Evolutionary conservation across 1,284 basidiomycete genomes (phyloP), one percentile per base, ranked within the genome.

Genomic region (Sanghuangporus sanghuang): DNA sequence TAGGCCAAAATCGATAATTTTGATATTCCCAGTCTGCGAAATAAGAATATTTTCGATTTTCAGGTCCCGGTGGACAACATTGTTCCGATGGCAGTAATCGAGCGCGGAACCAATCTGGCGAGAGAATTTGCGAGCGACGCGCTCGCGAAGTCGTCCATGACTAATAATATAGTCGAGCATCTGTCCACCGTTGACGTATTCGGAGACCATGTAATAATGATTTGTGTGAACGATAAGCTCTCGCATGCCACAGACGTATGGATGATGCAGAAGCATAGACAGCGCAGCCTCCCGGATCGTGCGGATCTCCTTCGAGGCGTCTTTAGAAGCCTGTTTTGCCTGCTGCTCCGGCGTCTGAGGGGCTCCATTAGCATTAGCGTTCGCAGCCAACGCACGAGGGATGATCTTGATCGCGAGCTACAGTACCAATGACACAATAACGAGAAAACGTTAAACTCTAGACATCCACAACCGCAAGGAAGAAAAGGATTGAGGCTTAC

Each of bases 11-110:
- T 99, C 96, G 75, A 99, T 99, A 67, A 99, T 98, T 81, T 99
- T 99, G 83, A 98, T 98, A 77, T 98, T 98, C 12, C 96, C 96
- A 0, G 93, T 94, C 69, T 97, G 95, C 1, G 95, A 98, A 70
- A 99, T 98, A 71, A 99, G 89, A 71, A 99, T 99, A 77, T 98
- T 99, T 77, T 99, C 95, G 72, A 99, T 99, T 82, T 99, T 99
- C 68, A 99, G 86, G 78, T 99, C 93, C 68, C 96, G 90, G 75
- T 99, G 97, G 4, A 99, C 96, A 70, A 99, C 95, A 70, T 89
- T 96, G 77, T 99, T 99, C 72, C 89, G 87, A 78, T 99, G 97
- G 74, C 96, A 98, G 75, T 99, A 98, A 71, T 97, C 92, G 46
- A 99, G 80, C 0, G 97, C 96, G 69, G 91, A 93, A 40, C 92